Conservation (phyloP, 805 yeast species). For the Candida sakaeoensis region DNA sequence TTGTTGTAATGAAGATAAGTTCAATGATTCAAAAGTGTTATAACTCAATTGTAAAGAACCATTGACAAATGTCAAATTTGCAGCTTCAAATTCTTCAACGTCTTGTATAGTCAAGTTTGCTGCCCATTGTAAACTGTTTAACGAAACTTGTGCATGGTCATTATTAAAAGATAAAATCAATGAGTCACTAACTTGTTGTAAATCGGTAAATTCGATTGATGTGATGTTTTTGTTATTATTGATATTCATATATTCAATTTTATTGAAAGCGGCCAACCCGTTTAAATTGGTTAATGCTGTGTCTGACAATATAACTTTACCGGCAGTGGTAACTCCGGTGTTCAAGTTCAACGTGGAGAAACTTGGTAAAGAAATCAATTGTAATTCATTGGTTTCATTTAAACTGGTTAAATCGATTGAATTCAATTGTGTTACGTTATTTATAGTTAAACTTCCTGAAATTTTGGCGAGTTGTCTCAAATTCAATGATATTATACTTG, state of each 20-base stretch:
- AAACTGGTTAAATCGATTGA: slow-evolving; percentile 32
- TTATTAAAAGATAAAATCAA: slow-evolving; percentile 40
- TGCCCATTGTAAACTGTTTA: slow-evolving; percentile 38
- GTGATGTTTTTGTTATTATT: slow-evolving; percentile 44
- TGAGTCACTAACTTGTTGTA: slow-evolving; percentile 30
- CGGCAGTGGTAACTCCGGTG: slow-evolving; percentile 31
- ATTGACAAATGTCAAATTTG: slow-evolving; percentile 35
- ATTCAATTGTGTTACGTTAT: slow-evolving; percentile 38
- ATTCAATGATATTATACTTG: slow-evolving; percentile 31
- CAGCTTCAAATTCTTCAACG: slow-evolving; percentile 26
- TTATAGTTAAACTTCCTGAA: slow-evolving; percentile 32
- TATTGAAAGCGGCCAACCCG: slow-evolving; percentile 28
- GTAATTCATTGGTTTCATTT: slow-evolving; percentile 25
- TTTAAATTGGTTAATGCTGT: slow-evolving; percentile 37
- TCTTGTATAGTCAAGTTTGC: slow-evolving; percentile 44
- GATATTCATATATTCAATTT: slow-evolving; percentile 33
- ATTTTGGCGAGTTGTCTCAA: slow-evolving; percentile 27
- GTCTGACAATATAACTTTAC: slow-evolving; percentile 34
- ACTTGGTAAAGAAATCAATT: slow-evolving; percentile 40
- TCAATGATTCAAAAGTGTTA: slow-evolving; percentile 33
- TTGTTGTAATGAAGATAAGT: slow-evolving; percentile 25
- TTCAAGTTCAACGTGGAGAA: slow-evolving; percentile 35
- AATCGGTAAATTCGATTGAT: slow-evolving; percentile 27
- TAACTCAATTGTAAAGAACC: slow-evolving; percentile 39
- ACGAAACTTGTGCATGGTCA: slow-evolving; percentile 29